Evolutionary conservation across 768 basidiomycete species (phyloP), one percentile per base, ranked within the genome.

Genomic region (Bullera alba): DNA sequence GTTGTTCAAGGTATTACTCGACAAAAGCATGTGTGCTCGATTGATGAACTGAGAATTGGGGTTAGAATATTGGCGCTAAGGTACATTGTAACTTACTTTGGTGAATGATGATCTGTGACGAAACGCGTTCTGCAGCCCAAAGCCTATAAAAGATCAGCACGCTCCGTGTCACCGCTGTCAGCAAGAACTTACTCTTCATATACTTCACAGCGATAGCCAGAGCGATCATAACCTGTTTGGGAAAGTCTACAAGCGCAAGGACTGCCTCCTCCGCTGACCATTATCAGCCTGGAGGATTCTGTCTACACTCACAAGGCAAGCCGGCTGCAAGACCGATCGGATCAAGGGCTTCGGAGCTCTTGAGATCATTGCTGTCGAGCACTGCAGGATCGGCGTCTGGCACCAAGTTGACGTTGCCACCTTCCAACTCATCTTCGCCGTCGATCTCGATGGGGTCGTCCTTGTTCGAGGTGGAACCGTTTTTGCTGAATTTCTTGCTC

Each of bases 1-100:
- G 66, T 95, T 96, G 12, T 79, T 78, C 10, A 97, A 73, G 0
- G 93, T 93, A 66, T 89, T 95, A 22, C 83, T 84, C 42, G 84
- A 85, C 39, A 99, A 77, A 19, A 89, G 76, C 92, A 99, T 92
- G 56, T 88, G 83, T 0, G 81, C 79, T 48, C 79, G 78, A 21
- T 82, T 81, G 3, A 86, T 76, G 65, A 97, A 97, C 56, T 69
- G 53, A 0, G 46, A 42, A 25, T 46, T 63, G n/a, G 75, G 80
- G 25, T 41, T 22, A 4, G 26, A 16, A 42, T 12, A 35, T 22
- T 25, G 6, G 39, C 25, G 3, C 15, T 22, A 16, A 3, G 12
- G 17, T 3, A 49, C 14, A 12, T 25, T 28, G 38, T 14, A 39
- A 39, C 57, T 21, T 39, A 60, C 64, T 34, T 64, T 60, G 17